Base-by-base conservation (phyloP, 805 yeast species). In the Yarrowia keelungensis region DNA sequence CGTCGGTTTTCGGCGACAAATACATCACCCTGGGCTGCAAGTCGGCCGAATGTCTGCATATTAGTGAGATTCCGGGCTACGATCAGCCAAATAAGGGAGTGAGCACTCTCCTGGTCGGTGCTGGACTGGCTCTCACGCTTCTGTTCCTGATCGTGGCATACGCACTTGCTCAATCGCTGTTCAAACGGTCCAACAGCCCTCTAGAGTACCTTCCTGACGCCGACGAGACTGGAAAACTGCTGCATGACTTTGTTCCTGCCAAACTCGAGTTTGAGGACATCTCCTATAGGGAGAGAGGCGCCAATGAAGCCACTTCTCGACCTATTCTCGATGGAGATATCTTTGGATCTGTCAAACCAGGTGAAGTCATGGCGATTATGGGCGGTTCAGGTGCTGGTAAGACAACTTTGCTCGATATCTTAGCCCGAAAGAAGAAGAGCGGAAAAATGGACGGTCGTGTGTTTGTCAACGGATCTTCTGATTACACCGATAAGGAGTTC, bases 351-450 rank as follows among this genome's bases (percentile, higher is more conserved):
- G 97, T 88, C 2, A 86, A 86, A 65, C 97, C 98, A 1, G 89
- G 97, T 46, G 92, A 92, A 76, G 89, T 97, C 71, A 77, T 92
- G 76, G 98, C 99, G 0, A 92, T 95, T 50, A 91, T 95, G 97
- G 99, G 99, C 53, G 98, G 98, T 1, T 93, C 98, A 0, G 99
- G 99, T 62, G 98, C 99, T 14, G 99, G 99, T 66, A 95, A 95
- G 76, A 94, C 99, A 0, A 94, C 99, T 0, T 79, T 95, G 51
- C 80, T 95, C 65, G 99, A 95, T 75, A 92, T 95, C 70, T 80
- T 95, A 69, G 98, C 98, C 0, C 90, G 89, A 58, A 95, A 94
- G 76, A 85, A 87, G 75, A 95, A 94, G 75, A 83, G 87, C 42
- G 99, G 99, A 1, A 71, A 72, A 0, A 83, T 86, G 10, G 73